A percentile compares a stretch with the other conserved stretches of the same genome.
phyloP scores from a whole-genome alignment of 1,284 basidiomycete genomes.

The Microbotryum violaceum region DNA sequence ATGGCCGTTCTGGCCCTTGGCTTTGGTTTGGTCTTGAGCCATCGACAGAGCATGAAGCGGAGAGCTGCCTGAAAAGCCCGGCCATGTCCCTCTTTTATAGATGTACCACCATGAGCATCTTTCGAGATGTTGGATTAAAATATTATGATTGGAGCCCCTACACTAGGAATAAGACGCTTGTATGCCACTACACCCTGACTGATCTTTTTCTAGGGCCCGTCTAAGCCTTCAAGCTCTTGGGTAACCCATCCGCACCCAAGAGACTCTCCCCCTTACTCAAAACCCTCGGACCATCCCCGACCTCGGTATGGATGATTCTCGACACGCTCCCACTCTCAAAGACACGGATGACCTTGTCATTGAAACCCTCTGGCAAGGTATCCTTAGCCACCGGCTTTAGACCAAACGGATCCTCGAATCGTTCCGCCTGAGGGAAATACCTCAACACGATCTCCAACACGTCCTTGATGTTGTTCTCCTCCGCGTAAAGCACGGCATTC shows the following conservation, averaged over 20 bases:
- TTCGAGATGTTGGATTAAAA: too few relatives aligned
- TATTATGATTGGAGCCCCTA: too few relatives aligned
- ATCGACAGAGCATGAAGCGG: constrained; percentile 9
- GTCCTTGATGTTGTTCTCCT: constrained; percentile 64
- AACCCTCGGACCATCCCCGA: constrained; percentile 78
- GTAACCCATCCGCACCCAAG: constrained; percentile 42
- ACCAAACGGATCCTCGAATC: constrained; percentile 67
- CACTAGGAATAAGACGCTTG: not conserved
- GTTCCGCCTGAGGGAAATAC: constrained; percentile 72
- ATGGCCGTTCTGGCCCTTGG: constrained; percentile 9
- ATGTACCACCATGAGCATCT: too few relatives aligned
- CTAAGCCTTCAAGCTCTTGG: constrained; percentile 37
- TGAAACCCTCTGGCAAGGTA: constrained; percentile 61
- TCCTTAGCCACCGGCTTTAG: constrained; percentile 46
- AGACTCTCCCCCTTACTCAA: constrained; percentile 41
- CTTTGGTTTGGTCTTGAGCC: constrained; percentile 2
- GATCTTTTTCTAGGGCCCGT: too few relatives aligned
- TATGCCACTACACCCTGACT: not conserved
- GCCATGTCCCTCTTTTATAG: too few relatives aligned
- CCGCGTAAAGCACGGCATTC: constrained; percentile 95
- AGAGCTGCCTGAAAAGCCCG: constrained; percentile 2
- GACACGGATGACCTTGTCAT: constrained; percentile 60
- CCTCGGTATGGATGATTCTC: constrained; percentile 77
- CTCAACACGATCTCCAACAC: constrained; percentile 65
- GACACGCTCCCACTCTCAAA: constrained; percentile 72